A percentile compares a stretch with the other conserved stretches of the same genome.
phyloP scores from a whole-genome alignment of 1,139 yeast genomes.

The Williopsis jadinii region DNA sequence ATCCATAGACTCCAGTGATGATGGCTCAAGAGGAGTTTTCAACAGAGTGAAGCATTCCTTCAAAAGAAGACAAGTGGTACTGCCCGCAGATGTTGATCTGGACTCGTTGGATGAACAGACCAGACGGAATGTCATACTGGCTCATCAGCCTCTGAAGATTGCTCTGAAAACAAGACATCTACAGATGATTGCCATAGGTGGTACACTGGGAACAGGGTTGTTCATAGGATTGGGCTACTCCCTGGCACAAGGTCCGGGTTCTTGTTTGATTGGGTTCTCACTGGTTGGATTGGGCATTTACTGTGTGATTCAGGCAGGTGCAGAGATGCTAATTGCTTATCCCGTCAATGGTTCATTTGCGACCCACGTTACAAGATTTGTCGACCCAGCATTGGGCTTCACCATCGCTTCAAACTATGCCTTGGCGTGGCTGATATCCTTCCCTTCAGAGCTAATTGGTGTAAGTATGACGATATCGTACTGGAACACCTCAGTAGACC shows the following conservation, averaged over 20 bases:
- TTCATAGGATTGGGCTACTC: conserved; percentile 43
- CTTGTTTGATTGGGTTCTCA: conserved; percentile 53
- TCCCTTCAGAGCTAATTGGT: conserved; percentile 76
- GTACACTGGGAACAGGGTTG: conserved; percentile 48
- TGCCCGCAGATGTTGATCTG: conserved; percentile 46
- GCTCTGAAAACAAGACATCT: conserved; percentile 45
- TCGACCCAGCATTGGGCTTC: conserved; percentile 68
- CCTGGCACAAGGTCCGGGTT: conserved; percentile 54
- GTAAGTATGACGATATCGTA: conserved; percentile 66
- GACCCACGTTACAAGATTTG: conserved; percentile 50
- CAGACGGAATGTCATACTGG: conserved; percentile 30
- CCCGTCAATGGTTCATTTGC: conserved; percentile 67
- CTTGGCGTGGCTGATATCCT: conserved; percentile 81
- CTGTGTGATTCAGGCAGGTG: conserved; percentile 62
- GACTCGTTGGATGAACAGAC: conserved; percentile 49
- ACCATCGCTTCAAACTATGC: conserved; percentile 81
- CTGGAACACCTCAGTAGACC: conserved; percentile 67
- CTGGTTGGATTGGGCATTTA: conserved; percentile 62
- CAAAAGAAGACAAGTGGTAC: conserved; percentile 29
- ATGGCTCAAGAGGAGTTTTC: not conserved
- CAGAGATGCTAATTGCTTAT: conserved; percentile 72
- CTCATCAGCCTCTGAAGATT: conserved; percentile 36
- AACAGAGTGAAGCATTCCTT: conserved; percentile 28
- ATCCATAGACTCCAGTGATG: too few species aligned
- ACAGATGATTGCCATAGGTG: conserved; percentile 53